phyloP scores from a whole-genome alignment of 495 filamentous ascomycete genomes.

The Aspergillus sparsus region DNA sequence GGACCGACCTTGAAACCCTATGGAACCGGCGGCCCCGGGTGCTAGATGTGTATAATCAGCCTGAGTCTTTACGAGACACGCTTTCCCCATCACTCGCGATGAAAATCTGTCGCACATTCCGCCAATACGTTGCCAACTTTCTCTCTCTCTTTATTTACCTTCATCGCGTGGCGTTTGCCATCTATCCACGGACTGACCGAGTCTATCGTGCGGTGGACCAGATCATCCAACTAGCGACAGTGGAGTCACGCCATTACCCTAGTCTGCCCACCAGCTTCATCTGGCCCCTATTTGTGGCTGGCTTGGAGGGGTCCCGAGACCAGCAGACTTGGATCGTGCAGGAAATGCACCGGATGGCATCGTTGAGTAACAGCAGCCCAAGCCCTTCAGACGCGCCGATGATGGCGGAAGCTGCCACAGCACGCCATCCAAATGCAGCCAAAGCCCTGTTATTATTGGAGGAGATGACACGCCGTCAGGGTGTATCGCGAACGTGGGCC shows the following conservation, averaged over 20 bases:
- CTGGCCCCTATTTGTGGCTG: slow-evolving; percentile 44
- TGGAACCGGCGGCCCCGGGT: slow-evolving; percentile 40
- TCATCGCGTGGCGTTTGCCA: slow-evolving; percentile 45
- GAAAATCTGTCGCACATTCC: slow-evolving; percentile 38
- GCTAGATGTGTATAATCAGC: slow-evolving; percentile 37
- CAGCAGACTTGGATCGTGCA: slow-evolving; percentile 40
- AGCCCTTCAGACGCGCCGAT: slow-evolving; percentile 1
- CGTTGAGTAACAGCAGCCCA: background rate
- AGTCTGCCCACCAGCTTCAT: slow-evolving; percentile 38
- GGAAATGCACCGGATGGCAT: slow-evolving; percentile 40
- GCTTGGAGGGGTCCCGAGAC: slow-evolving; percentile 37
- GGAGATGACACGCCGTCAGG: slow-evolving; percentile 44
- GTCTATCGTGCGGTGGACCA: slow-evolving; percentile 43
- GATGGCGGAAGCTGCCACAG: background rate
- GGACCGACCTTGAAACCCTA: slow-evolving; percentile 42
- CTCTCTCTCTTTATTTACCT: slow-evolving; percentile 46
- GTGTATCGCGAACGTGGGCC: slow-evolving; percentile 43
- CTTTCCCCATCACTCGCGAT: slow-evolving; percentile 31
- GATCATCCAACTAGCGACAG: slow-evolving; percentile 41
- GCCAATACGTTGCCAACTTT: slow-evolving; percentile 44
- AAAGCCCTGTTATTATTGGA: slow-evolving; percentile 37
- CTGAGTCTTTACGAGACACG: slow-evolving; percentile 29
- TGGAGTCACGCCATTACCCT: slow-evolving; percentile 27
- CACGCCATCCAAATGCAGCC: slow-evolving; percentile 35
- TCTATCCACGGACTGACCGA: slow-evolving; percentile 44